Percentiles rank a stretch among this genome's conserved stretches.
These are phyloP conservation scores for Ensete glaucum DNA, from an alignment of 176 grass and related monocot species.

Conservation along the genomic window DNA sequence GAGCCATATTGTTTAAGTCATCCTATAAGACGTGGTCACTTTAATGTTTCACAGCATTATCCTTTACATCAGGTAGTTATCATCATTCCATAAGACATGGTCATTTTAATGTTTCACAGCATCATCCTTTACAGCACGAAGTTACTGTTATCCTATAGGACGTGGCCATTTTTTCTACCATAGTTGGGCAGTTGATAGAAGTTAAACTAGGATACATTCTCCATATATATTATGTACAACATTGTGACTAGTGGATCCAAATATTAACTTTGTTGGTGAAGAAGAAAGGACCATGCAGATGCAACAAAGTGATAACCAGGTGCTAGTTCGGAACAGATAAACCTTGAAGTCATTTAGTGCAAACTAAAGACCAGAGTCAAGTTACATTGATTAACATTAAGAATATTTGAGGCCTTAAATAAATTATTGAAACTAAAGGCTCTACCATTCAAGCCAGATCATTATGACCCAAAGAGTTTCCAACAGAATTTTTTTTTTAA, in stretches of 20 bases:
- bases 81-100: slow-evolving; percentile 67
- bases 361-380: not conserved
- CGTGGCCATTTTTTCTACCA: slow-evolving; percentile 29
- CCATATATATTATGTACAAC: not conserved
- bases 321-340: not conserved
- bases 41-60: slow-evolving; percentile 85
- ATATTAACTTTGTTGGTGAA: no score
- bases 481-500: not conserved
- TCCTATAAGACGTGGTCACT: slow-evolving; percentile 88
- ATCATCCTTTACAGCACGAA: slow-evolving; percentile 73
- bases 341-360: not conserved
- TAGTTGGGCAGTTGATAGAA: not conserved
- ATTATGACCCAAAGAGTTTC: not conserved
- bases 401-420: not conserved
- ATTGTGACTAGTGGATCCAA: not conserved
- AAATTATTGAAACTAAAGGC: not conserved
- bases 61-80: slow-evolving; percentile 53
- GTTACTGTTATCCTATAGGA: slow-evolving; percentile 41
- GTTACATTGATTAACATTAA: not conserved
- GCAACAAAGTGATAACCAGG: no score
- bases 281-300: no score
- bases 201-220: not conserved
- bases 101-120: slow-evolving; percentile 79
- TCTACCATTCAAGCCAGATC: not conserved
- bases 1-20: slow-evolving; percentile 60